Percentiles rank a stretch among this genome's conserved stretches.
Conservation (phyloP, 352 stramenopile genomes). For the Globisporangium solare region DNA sequence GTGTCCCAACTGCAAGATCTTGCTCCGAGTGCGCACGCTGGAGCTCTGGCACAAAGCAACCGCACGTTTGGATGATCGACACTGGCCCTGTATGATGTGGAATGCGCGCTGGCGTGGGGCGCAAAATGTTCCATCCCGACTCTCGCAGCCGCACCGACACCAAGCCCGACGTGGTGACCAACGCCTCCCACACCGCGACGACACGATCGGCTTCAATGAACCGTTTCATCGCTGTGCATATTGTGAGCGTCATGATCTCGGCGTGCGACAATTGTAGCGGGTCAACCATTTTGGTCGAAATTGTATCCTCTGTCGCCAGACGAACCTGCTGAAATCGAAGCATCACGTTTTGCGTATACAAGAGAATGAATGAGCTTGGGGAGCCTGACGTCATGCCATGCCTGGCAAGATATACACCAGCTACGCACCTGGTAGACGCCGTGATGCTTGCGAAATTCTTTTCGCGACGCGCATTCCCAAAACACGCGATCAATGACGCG, state of each 20-base stretch:
- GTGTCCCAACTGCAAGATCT: conserved; percentile 22
- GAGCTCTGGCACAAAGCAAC: neutral
- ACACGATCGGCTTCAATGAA: conserved; percentile 22
- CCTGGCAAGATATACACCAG: too few species aligned
- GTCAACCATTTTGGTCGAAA: conserved; percentile 18
- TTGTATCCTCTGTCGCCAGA: conserved; percentile 17
- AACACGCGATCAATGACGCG: conserved; percentile 6
- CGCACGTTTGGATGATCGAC: conserved; percentile 10
- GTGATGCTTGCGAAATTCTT: conserved; percentile 3
- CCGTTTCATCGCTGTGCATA: conserved; percentile 18
- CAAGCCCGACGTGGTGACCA: conserved; percentile 24
- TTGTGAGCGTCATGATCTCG: conserved; percentile 15
- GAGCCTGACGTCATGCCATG: too few species aligned
- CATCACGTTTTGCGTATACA: too few species aligned
- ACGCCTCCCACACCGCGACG: conserved; percentile 26
- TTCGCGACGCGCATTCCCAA: conserved; percentile 1
- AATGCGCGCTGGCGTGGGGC: neutral
- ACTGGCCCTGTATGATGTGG: neutral
- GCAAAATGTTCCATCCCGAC: conserved; percentile 21
- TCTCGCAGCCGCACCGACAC: conserved; percentile 24
- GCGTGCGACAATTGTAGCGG: conserved; percentile 19
- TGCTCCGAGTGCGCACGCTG: conserved; percentile 1
- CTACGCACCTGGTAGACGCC: conserved; percentile 2
- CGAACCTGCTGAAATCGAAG: conserved; percentile 3
- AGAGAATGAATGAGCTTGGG: too few species aligned